phyloP scores from a whole-genome alignment of 2,329 filamentous ascomycete genomes.

The Pyricularia pennisetigena region DNA sequence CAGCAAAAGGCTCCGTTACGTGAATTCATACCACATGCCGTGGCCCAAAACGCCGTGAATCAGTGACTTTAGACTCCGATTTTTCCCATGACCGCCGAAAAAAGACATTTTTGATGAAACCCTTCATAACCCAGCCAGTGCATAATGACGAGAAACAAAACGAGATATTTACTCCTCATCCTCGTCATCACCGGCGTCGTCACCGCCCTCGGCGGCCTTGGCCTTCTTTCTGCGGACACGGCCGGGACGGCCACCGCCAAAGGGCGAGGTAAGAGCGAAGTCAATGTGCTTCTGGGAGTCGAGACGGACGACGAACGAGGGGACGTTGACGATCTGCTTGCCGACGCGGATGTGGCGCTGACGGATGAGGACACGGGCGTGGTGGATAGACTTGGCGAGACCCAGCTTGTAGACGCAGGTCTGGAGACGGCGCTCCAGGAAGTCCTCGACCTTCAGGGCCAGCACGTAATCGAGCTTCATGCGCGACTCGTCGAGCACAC shows the following conservation, averaged over 20 bases:
- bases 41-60: conserved; percentile 7
- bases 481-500: conserved; percentile 99
- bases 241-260: conserved; percentile 91
- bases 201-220: conserved; percentile 82
- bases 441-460: conserved; percentile 98
- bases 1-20: conserved; percentile 1
- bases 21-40: conserved; percentile 3
- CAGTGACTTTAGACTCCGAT: conserved; percentile 3
- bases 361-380: conserved; percentile 98
- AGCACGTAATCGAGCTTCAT: conserved; percentile 99
- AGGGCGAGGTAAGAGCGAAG: conserved; percentile 95
- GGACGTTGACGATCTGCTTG: conserved; percentile 99
- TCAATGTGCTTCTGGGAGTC: conserved; percentile 99
- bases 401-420: conserved; percentile 99
- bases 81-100: conserved; percentile 4
- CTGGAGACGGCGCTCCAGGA: conserved; percentile 99
- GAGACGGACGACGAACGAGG: conserved; percentile 98
- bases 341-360: conserved; percentile 99
- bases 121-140: conserved; percentile 15
- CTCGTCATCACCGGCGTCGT: conserved; percentile 73
- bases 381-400: conserved; percentile 99
- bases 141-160: not conserved
- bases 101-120: conserved; percentile 8
- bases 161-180: conserved; percentile 56
- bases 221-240: conserved; percentile 99